Percentiles rank a stretch among this genome's conserved stretches.
Evolutionary conservation across 2,329 filamentous ascomycete species (phyloP).

Genomic region (Xylariaceae sp.): DNA sequence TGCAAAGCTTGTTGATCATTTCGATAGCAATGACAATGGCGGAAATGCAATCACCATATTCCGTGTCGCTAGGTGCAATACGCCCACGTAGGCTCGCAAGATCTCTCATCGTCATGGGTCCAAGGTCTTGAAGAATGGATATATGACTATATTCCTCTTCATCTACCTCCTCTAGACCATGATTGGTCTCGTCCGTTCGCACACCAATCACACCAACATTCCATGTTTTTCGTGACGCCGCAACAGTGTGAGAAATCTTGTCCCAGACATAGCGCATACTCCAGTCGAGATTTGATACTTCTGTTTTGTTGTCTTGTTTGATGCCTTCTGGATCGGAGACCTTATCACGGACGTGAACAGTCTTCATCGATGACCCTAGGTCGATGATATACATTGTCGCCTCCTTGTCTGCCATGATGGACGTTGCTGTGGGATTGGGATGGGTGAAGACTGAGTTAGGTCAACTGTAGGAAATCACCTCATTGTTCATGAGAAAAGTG

Average conservation of each 20-base stretch:
- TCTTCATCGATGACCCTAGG: slow-evolving; percentile 79
- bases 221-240: slow-evolving; percentile 67
- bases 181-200: slow-evolving; percentile 73
- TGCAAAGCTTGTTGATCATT: slow-evolving; percentile 79
- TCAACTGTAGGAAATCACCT: not conserved
- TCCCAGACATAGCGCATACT: slow-evolving; percentile 93
- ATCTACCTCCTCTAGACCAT: slow-evolving; percentile 64
- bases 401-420: slow-evolving; percentile 84
- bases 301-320: no score
- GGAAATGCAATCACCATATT: slow-evolving; percentile 79
- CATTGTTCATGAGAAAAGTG: not conserved
- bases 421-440: not conserved
- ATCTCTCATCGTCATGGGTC: slow-evolving; percentile 61
- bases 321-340: slow-evolving; percentile 57
- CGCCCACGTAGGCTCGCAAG: slow-evolving; percentile 62
- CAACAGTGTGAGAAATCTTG: slow-evolving; percentile 74
- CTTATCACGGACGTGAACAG: slow-evolving; percentile 65
- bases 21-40: slow-evolving; percentile 82
- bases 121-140: slow-evolving; percentile 69
- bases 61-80: slow-evolving; percentile 66
- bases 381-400: slow-evolving; percentile 91
- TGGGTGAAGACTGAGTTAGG: slow-evolving; percentile 1
- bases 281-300: slow-evolving; percentile 63
- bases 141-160: slow-evolving; percentile 80
- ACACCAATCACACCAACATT: slow-evolving; percentile 78